phyloP scores from a whole-genome alignment of 306 rosid genomes.

The Hylodesmum podocarpum region DNA sequence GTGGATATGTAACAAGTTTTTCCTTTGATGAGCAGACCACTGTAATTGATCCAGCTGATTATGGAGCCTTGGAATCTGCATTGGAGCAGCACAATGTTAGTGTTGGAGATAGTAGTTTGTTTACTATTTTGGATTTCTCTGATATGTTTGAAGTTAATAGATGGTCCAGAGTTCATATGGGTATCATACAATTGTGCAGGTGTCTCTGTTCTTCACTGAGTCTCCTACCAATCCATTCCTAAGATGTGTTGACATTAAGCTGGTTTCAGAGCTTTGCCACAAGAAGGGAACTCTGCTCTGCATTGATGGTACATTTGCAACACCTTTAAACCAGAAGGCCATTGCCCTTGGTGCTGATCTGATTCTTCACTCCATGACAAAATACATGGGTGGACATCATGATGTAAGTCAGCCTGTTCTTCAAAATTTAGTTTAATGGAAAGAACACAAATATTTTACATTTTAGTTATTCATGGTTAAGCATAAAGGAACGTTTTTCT shows the following conservation, averaged over 20 bases:
- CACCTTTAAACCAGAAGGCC: slow-evolving; percentile 93
- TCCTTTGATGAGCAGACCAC: slow-evolving; percentile 56
- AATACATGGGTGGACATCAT: slow-evolving; percentile 91
- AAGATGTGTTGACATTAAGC: slow-evolving; percentile 90
- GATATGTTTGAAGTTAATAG: background rate
- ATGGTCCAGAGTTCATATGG: slow-evolving; percentile 12
- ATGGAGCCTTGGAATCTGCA: slow-evolving; percentile 66
- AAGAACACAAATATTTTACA: background rate
- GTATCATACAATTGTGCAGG: slow-evolving; percentile 50
- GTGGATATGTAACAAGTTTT: background rate
- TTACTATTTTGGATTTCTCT: background rate
- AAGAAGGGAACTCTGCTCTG: slow-evolving; percentile 82
- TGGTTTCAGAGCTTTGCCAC: slow-evolving; percentile 90
- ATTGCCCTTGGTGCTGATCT: slow-evolving; percentile 93
- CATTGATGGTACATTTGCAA: slow-evolving; percentile 96
- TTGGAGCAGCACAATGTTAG: slow-evolving; percentile 75
- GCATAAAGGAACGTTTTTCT: background rate
- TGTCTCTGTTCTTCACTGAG: slow-evolving; percentile 89
- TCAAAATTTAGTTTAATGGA: background rate
- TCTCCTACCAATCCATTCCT: slow-evolving; percentile 98
- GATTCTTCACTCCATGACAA: slow-evolving; percentile 81
- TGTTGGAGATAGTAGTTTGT: slow-evolving; percentile 20
- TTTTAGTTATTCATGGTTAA: background rate
- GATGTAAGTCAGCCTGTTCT: slow-evolving; percentile 58
- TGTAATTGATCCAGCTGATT: slow-evolving; percentile 88